Evolutionary conservation across 345 rosid genomes (phyloP), one percentile per base, ranked within the genome.

Genomic region (Kernera saxatilis): DNA sequence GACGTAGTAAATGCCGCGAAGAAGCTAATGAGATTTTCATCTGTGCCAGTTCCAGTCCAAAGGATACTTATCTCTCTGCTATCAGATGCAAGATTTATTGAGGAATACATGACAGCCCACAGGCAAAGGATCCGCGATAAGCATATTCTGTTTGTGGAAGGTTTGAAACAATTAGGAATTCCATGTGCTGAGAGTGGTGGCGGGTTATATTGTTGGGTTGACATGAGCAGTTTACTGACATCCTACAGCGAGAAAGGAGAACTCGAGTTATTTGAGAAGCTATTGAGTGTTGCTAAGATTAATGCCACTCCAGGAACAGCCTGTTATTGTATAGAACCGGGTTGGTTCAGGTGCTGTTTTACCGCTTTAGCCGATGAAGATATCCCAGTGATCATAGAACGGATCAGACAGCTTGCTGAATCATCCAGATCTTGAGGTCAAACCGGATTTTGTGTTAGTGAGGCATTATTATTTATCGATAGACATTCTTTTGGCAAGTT

Each of bases 321-420:
- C 5, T 91, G 99, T 75, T 95, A 89, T 76, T 88, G 95, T 82
- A 89, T 86, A 69, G 93, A 94, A 77, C 93, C 91, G 0, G 99
- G 99, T 64, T 94, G 99, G 97, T 94, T 94, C 65, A 76, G 97
- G 23, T 93, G 94, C 69, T 87, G 96, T 83, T 93, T 89, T 78
- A 78, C 97, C 2, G 71, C 87, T 49, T 77, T 91, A 71, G 73
- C 82, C 10, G 69, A 68, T 72, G 89, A 84, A 69, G 91, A 91
- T 75, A 74, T 91, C 79, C 87, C 87, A 58, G 25, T 82, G 37
- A 85, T 88, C 11, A 67, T 91, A 37, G 89, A 81, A 26, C 74
- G 96, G 74, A 89, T 89, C 40, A 70, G 52, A 18, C 82, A 64
- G 73, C 83, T 86, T 67, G 72, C 75, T 40, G 88, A 85, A 79